A percentile compares a stretch with the other conserved stretches of the same genome.
phyloP scores from a whole-genome alignment of 148 eudicot species.

The Mesembryanthemum crystallinum region DNA sequence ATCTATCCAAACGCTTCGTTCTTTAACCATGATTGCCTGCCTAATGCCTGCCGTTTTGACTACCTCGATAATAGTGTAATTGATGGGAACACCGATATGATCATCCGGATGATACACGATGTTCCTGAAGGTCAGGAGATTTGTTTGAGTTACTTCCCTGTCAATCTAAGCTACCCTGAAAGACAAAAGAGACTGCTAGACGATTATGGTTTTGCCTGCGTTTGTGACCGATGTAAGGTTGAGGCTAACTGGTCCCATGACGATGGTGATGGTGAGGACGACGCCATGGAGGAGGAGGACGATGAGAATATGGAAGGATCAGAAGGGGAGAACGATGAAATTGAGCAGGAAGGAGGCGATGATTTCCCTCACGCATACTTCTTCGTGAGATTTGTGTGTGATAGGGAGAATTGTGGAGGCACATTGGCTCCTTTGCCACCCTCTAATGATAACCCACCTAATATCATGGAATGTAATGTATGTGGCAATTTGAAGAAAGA shows the following conservation, averaged over 20 bases:
- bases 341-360: constrained; percentile 34
- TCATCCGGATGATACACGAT: constrained; percentile 71
- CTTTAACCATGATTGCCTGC: constrained; percentile 92
- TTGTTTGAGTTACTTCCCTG: constrained; percentile 89
- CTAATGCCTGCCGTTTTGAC: constrained; percentile 92
- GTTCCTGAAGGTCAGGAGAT: constrained; percentile 73
- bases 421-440: constrained; percentile 92
- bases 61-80: constrained; percentile 55
- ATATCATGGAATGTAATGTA: constrained; percentile 81
- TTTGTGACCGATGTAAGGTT: constrained; percentile 85
- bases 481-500: constrained; percentile 59
- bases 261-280: constrained; percentile 52
- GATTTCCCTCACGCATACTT: constrained; percentile 93
- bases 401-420: constrained; percentile 68
- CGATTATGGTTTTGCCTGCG: constrained; percentile 78
- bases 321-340: constrained; percentile 27
- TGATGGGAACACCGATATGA: constrained; percentile 57
- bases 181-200: constrained; percentile 70
- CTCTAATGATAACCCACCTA: constrained; percentile 25
- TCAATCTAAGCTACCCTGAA: constrained; percentile 54
- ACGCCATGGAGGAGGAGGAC: constrained; percentile 38
- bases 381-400: constrained; percentile 81
- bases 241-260: constrained; percentile 80
- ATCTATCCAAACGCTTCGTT: constrained; percentile 76
- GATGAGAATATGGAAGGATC: constrained; percentile 31